phyloP scores from a whole-genome alignment of 2,329 filamentous ascomycete species.

The Botrytis fragariae region DNA sequence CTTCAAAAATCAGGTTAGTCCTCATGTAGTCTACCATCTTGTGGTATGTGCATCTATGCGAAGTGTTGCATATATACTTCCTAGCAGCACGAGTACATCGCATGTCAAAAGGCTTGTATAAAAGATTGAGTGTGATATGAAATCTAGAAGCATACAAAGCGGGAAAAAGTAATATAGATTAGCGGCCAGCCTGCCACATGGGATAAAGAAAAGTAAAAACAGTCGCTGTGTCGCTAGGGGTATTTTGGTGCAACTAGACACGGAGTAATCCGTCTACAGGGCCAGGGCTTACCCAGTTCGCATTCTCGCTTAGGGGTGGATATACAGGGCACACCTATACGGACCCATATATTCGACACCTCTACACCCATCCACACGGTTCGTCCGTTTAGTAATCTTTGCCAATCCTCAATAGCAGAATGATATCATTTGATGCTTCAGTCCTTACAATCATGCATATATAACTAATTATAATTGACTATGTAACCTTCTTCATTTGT shows the following conservation, averaged over 20 bases:
- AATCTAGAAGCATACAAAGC: neutral
- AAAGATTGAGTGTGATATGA: neutral
- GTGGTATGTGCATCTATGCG: neutral
- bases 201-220: neutral
- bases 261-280: neutral
- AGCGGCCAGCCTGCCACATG: neutral
- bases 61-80: neutral
- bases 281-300: conserved; percentile 1
- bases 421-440: neutral
- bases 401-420: neutral
- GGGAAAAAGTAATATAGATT: neutral
- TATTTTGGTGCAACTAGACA: neutral
- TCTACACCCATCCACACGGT: neutral
- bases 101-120: neutral
- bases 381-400: neutral
- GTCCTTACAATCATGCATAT: neutral
- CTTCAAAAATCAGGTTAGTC: neutral
- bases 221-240: neutral
- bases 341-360: neutral
- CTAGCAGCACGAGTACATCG: neutral
- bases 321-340: neutral
- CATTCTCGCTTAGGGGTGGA: neutral
- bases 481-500: neutral
- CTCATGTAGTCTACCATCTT: neutral
- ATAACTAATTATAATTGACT: neutral